Conservation (phyloP, 1,139 yeast genomes). For the Hyphopichia burtonii region DNA sequence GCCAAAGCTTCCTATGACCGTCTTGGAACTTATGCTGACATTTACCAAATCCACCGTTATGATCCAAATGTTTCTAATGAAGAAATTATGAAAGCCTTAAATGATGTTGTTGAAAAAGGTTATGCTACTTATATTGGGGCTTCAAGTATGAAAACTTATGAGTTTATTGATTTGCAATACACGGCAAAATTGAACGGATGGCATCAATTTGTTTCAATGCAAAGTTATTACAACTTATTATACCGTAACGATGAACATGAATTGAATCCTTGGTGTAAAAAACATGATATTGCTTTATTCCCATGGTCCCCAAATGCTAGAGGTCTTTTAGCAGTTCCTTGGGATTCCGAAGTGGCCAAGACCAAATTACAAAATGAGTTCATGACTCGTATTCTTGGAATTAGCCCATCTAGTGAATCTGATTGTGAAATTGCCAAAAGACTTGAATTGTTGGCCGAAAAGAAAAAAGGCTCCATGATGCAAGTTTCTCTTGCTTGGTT, state of each 20-base stretch:
- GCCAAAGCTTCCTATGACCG: constrained; percentile 46
- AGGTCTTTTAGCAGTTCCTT: constrained; percentile 9
- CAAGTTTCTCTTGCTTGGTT: constrained; percentile 53
- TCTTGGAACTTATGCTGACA: constrained; percentile 52
- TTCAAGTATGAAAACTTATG: constrained; percentile 40
- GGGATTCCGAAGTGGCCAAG: constrained; percentile 2
- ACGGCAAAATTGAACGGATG: constrained; percentile 50
- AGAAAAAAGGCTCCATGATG: constrained; percentile 46
- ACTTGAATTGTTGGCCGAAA: constrained; percentile 50
- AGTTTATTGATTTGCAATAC: constrained; percentile 24
- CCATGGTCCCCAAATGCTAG: constrained; percentile 12
- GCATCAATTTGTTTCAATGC: constrained; percentile 61
- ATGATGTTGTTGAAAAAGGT: constrained; percentile 45
- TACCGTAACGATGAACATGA: constrained; percentile 61
- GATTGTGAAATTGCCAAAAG: constrained; percentile 41
- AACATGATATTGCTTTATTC: constrained; percentile 9
- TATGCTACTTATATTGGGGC: constrained; percentile 53
- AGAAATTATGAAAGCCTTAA: constrained; percentile 50
- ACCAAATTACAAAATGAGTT: background rate
- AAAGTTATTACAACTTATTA: constrained; percentile 38
- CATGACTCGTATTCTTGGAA: background rate
- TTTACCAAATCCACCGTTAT: constrained; percentile 50
- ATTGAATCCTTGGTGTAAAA: constrained; percentile 46
- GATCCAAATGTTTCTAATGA: constrained; percentile 39
- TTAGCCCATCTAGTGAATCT: constrained; percentile 4